Percentiles rank a stretch among this genome's conserved stretches.
Evolutionary conservation across 2,329 filamentous ascomycete genomes (phyloP).

Genomic region (Sclerotinia glacialis): DNA sequence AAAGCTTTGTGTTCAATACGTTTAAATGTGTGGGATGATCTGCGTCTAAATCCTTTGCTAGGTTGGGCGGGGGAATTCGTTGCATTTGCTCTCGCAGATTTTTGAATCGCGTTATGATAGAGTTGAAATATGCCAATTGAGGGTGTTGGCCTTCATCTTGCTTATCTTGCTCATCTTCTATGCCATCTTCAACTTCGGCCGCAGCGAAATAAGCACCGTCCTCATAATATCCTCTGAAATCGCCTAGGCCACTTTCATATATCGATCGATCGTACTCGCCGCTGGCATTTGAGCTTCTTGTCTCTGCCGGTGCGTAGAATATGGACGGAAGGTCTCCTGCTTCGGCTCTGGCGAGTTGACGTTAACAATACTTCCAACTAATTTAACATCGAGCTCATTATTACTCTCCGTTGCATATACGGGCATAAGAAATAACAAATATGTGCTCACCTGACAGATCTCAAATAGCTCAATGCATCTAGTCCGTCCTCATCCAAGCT

Average conservation of each 20-base stretch:
- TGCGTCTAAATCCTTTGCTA: conserved; percentile 52
- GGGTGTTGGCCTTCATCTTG: conserved; percentile 44
- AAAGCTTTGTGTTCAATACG: conserved; percentile 41
- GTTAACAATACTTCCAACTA: conserved; percentile 39
- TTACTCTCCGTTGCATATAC: conserved; percentile 22
- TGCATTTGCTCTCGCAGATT: conserved; percentile 62
- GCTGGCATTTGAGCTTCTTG: conserved; percentile 33
- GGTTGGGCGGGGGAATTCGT: conserved; percentile 51
- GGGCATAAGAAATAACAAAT: neutral
- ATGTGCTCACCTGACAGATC: conserved; percentile 63
- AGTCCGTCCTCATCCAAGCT: conserved; percentile 62
- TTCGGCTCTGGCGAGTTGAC: conserved; percentile 61
- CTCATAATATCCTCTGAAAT: conserved; percentile 64
- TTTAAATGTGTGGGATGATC: conserved; percentile 50
- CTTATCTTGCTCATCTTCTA: conserved; percentile 34
- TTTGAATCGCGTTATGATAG: conserved; percentile 63
- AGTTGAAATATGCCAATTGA: conserved; percentile 62
- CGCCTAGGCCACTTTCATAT: conserved; percentile 50
- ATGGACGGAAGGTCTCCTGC: conserved; percentile 71
- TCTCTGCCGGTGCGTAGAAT: conserved; percentile 58
- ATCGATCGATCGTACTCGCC: conserved; percentile 41
- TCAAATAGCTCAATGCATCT: conserved; percentile 66
- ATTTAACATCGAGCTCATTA: conserved; percentile 42
- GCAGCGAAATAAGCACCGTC: conserved; percentile 77
- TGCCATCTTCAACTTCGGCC: conserved; percentile 39